Conservation (phyloP, 164 flowering plant species). For the Annona squamosa region DNA sequence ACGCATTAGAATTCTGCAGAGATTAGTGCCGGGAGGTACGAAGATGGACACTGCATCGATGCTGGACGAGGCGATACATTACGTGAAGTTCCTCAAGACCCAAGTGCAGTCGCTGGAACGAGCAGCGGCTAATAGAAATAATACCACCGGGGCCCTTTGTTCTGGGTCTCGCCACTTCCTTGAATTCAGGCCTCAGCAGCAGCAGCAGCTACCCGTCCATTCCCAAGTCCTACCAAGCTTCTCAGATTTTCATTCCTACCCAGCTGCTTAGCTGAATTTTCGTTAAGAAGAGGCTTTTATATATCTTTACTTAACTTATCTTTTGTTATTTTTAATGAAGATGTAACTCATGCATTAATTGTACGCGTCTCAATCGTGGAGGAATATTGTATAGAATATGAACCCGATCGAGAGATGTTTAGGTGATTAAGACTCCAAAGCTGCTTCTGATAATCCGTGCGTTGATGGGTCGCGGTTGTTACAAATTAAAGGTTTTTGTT, state of each 20-base stretch:
- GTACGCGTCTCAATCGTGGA: not conserved
- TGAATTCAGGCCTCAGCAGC: slow-evolving; percentile 13
- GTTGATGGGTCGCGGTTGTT: not conserved
- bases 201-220: slow-evolving; percentile 12
- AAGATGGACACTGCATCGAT: slow-evolving; percentile 68
- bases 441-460: not conserved
- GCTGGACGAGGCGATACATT: slow-evolving; percentile 60
- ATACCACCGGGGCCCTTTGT: slow-evolving; percentile 3
- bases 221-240: slow-evolving; percentile 24
- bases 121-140: slow-evolving; percentile 25
- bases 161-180: slow-evolving; percentile 27
- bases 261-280: slow-evolving; percentile 23
- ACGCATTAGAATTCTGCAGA: slow-evolving; percentile 51
- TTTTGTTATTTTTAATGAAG: too few species aligned
- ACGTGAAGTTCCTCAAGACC: slow-evolving; percentile 50
- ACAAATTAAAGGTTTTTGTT: not conserved
- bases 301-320: not conserved
- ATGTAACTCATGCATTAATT: not conserved
- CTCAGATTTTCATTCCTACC: slow-evolving; percentile 18
- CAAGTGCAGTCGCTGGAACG: slow-evolving; percentile 47
- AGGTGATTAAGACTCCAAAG: not conserved
- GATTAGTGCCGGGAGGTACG: slow-evolving; percentile 60
- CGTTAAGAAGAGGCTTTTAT: not conserved
- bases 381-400: not conserved
- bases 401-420: slow-evolving; percentile 5